Evolutionary conservation across 1,139 yeast species (phyloP), one percentile per base, ranked within the genome.

Genomic region (Zygotorulaspora mrakii): DNA sequence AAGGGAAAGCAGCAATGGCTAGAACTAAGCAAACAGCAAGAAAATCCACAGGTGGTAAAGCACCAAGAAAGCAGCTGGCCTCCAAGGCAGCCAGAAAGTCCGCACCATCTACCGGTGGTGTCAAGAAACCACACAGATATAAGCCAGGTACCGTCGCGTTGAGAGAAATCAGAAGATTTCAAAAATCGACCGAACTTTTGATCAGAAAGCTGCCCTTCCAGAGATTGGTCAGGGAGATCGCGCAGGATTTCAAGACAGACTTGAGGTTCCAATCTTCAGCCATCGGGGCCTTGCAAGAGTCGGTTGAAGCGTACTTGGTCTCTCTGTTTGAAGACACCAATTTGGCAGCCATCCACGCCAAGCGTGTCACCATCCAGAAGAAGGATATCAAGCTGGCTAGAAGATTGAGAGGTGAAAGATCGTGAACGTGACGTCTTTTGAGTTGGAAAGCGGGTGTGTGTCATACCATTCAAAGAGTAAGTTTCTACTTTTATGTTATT

Each of bases 81-180:
- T 88, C 96, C 59, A 89, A 89, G 84, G 96, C 96, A 62, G 96
- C 97, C 60, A 84, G 97, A 81, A 89, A 89, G 74, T 88, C 97
- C 43, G 96, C 96, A 46, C 91, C 94, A 76, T 77, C 95, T 53
- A 81, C 96, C 54, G 96, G 96, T 70, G 97, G 96, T 82, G 96
- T 89, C 69, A 89, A 89, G 89, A 89, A 89, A 79, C 96, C 96
- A 59, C 97, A 89, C 87, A 87, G 97, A 84, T 89, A 88, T 77
- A 89, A 88, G 91, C 97, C 97, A 70, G 97, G 97, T 88, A 89
- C 96, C 67, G 96, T 89, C 66, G 97, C 97, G 63, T 83, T 89
- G 69, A 89, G 96, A 84, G 97, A 89, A 78, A 89, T 89, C 68
- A 87, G 96, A 83, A 87, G 96, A 77, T 89, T 89, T 81, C 96